Percentiles rank a stretch among this genome's conserved stretches.
phyloP scores from a whole-genome alignment of 352 stramenopile genomes.

The Thalassiosira mediterranea region DNA sequence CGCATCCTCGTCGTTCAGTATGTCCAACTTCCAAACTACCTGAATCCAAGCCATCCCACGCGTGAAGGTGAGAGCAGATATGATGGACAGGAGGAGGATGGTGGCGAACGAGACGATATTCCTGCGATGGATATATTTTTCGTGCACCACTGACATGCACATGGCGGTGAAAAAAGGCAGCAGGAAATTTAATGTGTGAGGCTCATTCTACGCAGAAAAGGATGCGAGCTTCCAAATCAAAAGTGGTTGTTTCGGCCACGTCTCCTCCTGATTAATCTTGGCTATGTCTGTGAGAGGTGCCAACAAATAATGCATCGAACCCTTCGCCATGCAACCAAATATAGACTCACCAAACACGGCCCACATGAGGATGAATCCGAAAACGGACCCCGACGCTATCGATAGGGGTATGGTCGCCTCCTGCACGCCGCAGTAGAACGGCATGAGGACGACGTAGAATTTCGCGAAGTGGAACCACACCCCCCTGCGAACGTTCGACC shows the following conservation, averaged over 20 bases:
- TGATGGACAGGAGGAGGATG: conserved; percentile 39
- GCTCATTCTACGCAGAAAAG: too few relatives aligned
- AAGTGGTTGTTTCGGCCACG: too few relatives aligned
- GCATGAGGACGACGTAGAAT: conserved; percentile 49
- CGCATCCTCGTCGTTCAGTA: conserved; percentile 37
- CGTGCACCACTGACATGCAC: conserved; percentile 27
- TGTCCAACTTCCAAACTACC: conserved; percentile 39
- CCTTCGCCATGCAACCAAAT: too few relatives aligned
- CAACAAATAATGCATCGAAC: too few relatives aligned
- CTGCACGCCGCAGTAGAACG: conserved; percentile 51
- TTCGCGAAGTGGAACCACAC: conserved; percentile 52
- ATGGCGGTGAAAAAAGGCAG: neutral
- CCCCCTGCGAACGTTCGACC: conserved; percentile 20
- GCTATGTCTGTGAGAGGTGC: too few relatives aligned
- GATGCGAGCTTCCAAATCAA: too few relatives aligned
- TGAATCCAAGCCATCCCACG: conserved; percentile 56
- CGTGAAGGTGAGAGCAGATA: conserved; percentile 41
- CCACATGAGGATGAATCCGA: conserved; percentile 53
- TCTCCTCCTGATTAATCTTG: too few relatives aligned
- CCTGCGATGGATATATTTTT: conserved; percentile 39
- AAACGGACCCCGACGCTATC: conserved; percentile 15
- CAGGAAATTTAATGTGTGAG: too few relatives aligned
- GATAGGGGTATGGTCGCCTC: conserved; percentile 26
- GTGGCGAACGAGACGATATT: conserved; percentile 45
- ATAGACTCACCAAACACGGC: conserved; percentile 35